Evolutionary conservation across 2,329 filamentous ascomycete genomes (phyloP), one percentile per base, ranked within the genome.

Genomic region (Cladosporium oxysporum): DNA sequence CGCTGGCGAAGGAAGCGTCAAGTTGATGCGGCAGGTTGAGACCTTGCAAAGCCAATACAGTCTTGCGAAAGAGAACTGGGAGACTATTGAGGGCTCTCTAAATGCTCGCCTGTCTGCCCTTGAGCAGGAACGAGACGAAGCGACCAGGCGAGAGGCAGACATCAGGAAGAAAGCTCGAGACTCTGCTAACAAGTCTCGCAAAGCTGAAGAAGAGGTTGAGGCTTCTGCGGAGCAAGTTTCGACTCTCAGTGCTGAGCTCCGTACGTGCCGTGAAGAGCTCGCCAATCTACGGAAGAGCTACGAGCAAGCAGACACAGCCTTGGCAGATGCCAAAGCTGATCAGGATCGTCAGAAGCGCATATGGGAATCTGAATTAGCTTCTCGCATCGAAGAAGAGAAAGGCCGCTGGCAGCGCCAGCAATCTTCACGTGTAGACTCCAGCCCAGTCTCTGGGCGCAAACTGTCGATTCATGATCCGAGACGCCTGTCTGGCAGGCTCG

Each of bases 1-100:
- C 16, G 88, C 88, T 6, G 91, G 93, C 16, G 71, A 69, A 33
- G 71, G 70, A 58, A 72, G 64, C 55, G 68, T 74, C 52, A 98
- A 97, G 77, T 83, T 98, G 49, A 83, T 98, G 52, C 88, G 95
- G 49, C 96, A 99, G 78, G 91, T 99, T 63, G 95, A 99, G 80
- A 97, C 92, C 0, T 81, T 99, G 44, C 95, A 99, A 78, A 95
- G 91, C 7, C 96, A 99, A 76, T 97, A 99, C 78, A 89, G 93
- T 0, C 89, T 96, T 64, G 95, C 95, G 1, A 95, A 92, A 71
- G 92, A 96, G 74, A 99, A 99, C 73, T 99, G 96, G 95, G 93
- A 97, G 75, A 92, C 93, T 0, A 96, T 99, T 68, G 94, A 99
- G 78, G 87, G 91, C 11, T 96, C 91, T 2, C 80, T 99, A 35